Evolutionary conservation across 192 early-diverging fungal species (phyloP), one percentile per base, ranked within the genome.

Genomic region (Lunasporangiospora selenospora): DNA sequence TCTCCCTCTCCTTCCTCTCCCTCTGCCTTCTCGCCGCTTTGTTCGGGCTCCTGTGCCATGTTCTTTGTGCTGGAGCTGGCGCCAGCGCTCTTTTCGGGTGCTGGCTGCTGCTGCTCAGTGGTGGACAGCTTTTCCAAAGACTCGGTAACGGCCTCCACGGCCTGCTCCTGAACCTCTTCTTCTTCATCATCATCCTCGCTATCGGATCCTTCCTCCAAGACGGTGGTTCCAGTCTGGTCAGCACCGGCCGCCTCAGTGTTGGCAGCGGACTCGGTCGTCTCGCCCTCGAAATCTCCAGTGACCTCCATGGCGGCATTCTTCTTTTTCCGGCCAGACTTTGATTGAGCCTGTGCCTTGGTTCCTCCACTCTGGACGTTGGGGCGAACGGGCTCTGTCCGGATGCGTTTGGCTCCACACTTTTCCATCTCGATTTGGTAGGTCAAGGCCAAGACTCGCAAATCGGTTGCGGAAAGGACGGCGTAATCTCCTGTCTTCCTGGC

Each of bases 401-500:
- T 76, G 8, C 85, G 77, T 32, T 67, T 77, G 58, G 83, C 75
- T 1, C 94, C 96, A 58, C 91, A 89, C 19, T 67, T 79, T 67
- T 93, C 87, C 58, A 88, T 84, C 58, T 95, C 95, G 21, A 99
- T 65, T 84, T 91, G 93, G 50, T 88, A 93, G 0, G 92, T 88
- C 60, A 99, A 75, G 6, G 97, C 97, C 24, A 99, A 76, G 11
- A 98, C 88, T 67, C 89, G 92, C 48, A 98, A 65, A 88, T 99
- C 97, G 13, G 91, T 88, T 23, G 81, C 58, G 15, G 90, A 90
- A 16, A 99, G 79, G 26, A 81, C 80, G 21, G 90, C 67, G 70
- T 87, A 96, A 78, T 99, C 97, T 42, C 97, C 97, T 5, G 97
- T 96, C 65, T 89, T 89, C 59, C 90, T 92, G 39, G 96, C 82